These are phyloP conservation scores for Sphenostylis stenocarpa DNA, from an alignment of 306 rosid species.

Conservation along the genomic window DNA sequence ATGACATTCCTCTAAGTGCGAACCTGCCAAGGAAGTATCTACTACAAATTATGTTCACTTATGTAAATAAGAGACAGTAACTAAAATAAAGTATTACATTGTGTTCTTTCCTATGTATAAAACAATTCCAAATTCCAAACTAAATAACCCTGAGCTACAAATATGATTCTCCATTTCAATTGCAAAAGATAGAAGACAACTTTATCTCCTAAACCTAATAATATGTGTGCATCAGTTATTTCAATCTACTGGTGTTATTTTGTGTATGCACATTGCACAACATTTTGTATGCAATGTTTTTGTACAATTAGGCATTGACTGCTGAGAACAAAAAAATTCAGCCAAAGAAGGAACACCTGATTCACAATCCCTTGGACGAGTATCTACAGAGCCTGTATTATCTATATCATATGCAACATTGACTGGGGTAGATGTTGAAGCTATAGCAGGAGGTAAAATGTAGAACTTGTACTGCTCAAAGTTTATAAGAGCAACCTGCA, in stretches of 20 bases:
- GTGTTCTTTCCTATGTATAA: not conserved
- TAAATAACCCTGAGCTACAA: not conserved
- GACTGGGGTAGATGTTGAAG: conserved; percentile 12
- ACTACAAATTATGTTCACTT: conserved; percentile 5
- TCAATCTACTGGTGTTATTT: not conserved
- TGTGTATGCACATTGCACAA: not conserved
- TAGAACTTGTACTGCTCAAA: conserved; percentile 36
- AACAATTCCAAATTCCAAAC: not conserved
- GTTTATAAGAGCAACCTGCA: conserved; percentile 42
- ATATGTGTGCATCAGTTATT: conserved; percentile 11
- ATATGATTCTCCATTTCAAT: conserved; percentile 4
- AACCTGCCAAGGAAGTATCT: conserved; percentile 31
- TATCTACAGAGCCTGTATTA: conserved; percentile 14
- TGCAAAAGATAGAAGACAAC: not conserved
- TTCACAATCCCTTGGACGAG: conserved; percentile 35
- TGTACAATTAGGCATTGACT: not conserved
- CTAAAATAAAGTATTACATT: conserved; percentile 23
- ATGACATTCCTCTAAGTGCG: conserved; percentile 38
- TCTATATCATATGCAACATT: conserved; percentile 42
- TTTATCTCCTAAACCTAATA: not conserved
- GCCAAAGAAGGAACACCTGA: conserved; percentile 36
- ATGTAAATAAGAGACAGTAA: not conserved
- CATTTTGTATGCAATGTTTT: not conserved
- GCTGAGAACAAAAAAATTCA: not conserved
- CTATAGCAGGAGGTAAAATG: conserved; percentile 46